Evolutionary conservation across 306 rosid species (phyloP), one percentile per base, ranked within the genome.

Genomic region (Begonia loranthoides): DNA sequence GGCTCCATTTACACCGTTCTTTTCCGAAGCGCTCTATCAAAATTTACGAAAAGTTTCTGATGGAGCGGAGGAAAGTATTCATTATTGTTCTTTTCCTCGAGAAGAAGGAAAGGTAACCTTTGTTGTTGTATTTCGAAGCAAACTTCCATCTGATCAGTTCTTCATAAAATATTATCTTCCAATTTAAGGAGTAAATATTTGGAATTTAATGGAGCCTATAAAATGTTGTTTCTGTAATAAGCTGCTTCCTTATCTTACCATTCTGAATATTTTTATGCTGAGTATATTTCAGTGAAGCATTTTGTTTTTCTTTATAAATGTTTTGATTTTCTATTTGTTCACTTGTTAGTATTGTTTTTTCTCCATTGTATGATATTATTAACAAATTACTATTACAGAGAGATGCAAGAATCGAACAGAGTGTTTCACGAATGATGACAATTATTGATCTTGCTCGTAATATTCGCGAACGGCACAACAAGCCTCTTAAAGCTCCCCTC

Each of bases 1-100:
- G 97, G 92, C 97, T 54, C 95, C 97, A 14, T 86, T 90, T 66
- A 90, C 97, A 36, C 97, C 97, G 46, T 90, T 90, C 72, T 90
- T 90, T 71, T 82, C 94, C 1, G 97, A 90, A 79, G 94, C 67
- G 34, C 86, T 90, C 33, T 85, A 80, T 80, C 97, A 86, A 62
- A 90, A 90, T 74, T 73, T 86, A 78, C 74, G 94, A 51, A 90
- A 90, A 71, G 94, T 66, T 57, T 70, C 72, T 55, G 69, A 70
- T 50, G 81, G 79, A 12, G 62, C 68, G 6, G 97, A 82, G 67
- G 94, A 80, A 71, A 79, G 97, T 65, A 80, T 90, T 64, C 97
- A 90, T 55, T 73, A 74, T 67, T 90, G 97, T 76, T 73, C 67
- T 63, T 82, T 82, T 65, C 97, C 97, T 52, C 62, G 56, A 51